A percentile compares a stretch with the other conserved stretches of the same genome.
These are phyloP conservation scores for Cyanidium caldarium DNA, from an alignment of 23 red algal species.

Conservation along the genomic window DNA sequence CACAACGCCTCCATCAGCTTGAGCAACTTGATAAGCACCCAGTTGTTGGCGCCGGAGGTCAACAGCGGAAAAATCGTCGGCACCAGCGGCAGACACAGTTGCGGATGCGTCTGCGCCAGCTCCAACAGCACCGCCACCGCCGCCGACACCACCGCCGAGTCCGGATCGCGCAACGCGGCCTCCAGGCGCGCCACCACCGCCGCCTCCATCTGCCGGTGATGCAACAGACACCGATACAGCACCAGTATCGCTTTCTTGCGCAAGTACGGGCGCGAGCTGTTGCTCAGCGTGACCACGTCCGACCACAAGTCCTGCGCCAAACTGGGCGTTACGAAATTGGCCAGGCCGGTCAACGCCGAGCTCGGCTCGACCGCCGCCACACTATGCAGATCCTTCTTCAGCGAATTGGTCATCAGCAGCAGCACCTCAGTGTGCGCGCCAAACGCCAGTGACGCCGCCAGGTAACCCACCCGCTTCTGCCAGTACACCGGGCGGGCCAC, in stretches of 20 bases:
- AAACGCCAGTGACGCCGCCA: conserved; percentile 71
- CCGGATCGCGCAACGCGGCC: conserved; percentile 45
- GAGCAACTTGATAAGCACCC: conserved; percentile 97
- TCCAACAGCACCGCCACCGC: conserved; percentile 68
- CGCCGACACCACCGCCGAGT: conserved; percentile 63
- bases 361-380: background rate
- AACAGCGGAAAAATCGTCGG: conserved; percentile 54
- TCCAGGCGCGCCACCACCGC: conserved; percentile 37
- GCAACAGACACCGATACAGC: conserved; percentile 38
- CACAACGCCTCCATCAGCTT: conserved; percentile 74
- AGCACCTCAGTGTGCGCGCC: conserved; percentile 56
- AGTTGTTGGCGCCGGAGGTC: conserved; percentile 59
- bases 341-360: conserved; percentile 45
- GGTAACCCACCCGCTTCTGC: conserved; percentile 78
- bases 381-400: conserved; percentile 44
- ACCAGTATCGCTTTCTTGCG: conserved; percentile 85
- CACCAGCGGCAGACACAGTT: conserved; percentile 37
- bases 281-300: conserved; percentile 62
- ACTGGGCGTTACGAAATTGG: conserved; percentile 54
- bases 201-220: conserved; percentile 40
- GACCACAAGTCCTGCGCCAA: conserved; percentile 47
- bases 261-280: conserved; percentile 66
- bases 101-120: conserved; percentile 43
- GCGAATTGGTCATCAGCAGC: conserved; percentile 76
- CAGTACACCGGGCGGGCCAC: conserved; percentile 59